phyloP scores from a whole-genome alignment of 371 early-diverging fungal species.

The Circinella minor region DNA sequence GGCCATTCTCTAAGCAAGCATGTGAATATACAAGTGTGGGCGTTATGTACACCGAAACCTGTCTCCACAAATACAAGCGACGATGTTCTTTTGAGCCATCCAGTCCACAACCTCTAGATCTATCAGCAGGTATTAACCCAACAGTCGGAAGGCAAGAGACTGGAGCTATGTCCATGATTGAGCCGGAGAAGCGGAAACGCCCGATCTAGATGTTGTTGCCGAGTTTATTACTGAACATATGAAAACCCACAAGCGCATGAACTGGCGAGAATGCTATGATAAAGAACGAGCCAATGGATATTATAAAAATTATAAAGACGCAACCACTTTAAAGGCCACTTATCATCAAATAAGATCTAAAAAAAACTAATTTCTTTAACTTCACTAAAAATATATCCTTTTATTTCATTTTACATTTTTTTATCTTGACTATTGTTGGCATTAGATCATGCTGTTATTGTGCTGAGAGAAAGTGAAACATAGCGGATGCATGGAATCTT shows the following conservation, averaged over 20 bases:
- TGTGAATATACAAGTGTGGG: slow-evolving; percentile 3
- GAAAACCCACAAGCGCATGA: slow-evolving; percentile 6
- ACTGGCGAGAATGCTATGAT: neutral
- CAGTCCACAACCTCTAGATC: neutral
- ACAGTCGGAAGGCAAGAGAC: neutral
- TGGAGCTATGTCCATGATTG: neutral
- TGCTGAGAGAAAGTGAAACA: too few species aligned
- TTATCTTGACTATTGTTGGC: too few species aligned
- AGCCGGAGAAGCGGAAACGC: neutral
- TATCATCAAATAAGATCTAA: too few species aligned
- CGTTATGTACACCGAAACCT: neutral
- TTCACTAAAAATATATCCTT: too few species aligned
- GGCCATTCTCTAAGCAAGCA: neutral
- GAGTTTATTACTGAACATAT: neutral
- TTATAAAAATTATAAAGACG: too few species aligned
- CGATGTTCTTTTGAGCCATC: neutral
- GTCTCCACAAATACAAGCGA: neutral
- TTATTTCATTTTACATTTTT: too few species aligned
- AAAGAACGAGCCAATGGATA: too few species aligned
- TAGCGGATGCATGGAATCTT: too few species aligned
- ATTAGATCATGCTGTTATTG: too few species aligned
- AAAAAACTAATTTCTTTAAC: too few species aligned
- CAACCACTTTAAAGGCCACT: too few species aligned
- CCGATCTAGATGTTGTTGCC: neutral
- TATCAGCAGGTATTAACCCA: neutral